Evolutionary conservation across 2,329 filamentous ascomycete genomes (phyloP).

Genomic region (Pseudogymnoascus sp.): DNA sequence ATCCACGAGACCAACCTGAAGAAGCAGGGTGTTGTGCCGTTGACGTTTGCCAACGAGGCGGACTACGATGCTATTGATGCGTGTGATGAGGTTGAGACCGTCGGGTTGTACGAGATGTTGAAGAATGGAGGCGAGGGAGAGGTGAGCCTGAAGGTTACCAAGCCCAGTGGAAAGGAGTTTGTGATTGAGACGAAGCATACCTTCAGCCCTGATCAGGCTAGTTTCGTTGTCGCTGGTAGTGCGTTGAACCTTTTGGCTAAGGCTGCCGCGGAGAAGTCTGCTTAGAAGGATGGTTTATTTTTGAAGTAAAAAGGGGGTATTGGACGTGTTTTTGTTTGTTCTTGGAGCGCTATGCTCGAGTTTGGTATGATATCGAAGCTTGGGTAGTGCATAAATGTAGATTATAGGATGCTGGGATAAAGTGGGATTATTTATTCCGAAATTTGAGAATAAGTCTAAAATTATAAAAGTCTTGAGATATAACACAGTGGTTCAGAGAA

Average conservation of each 20-base stretch:
- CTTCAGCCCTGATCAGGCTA: constrained; percentile 80
- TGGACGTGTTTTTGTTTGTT: neutral
- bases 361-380: neutral
- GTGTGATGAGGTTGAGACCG: constrained; percentile 73
- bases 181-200: constrained; percentile 76
- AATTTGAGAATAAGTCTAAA: neutral
- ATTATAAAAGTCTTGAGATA: neutral
- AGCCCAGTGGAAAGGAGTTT: constrained; percentile 55
- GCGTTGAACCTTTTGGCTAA: constrained; percentile 84
- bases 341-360: neutral
- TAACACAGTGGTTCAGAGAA: neutral
- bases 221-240: constrained; percentile 87
- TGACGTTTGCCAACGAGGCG: constrained; percentile 79
- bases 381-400: neutral
- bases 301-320: neutral
- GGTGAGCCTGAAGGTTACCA: constrained; percentile 59
- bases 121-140: constrained; percentile 67
- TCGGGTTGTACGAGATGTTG: constrained; percentile 77
- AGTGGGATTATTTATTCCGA: neutral
- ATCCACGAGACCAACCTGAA: constrained; percentile 96
- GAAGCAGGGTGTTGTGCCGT: constrained; percentile 92
- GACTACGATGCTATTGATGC: constrained; percentile 82
- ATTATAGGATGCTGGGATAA: neutral
- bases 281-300: constrained; percentile 1
- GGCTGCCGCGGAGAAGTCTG: constrained; percentile 18